Evolutionary conservation across 1,139 yeast species (phyloP).

Genomic region (Taiozyma sp.): DNA sequence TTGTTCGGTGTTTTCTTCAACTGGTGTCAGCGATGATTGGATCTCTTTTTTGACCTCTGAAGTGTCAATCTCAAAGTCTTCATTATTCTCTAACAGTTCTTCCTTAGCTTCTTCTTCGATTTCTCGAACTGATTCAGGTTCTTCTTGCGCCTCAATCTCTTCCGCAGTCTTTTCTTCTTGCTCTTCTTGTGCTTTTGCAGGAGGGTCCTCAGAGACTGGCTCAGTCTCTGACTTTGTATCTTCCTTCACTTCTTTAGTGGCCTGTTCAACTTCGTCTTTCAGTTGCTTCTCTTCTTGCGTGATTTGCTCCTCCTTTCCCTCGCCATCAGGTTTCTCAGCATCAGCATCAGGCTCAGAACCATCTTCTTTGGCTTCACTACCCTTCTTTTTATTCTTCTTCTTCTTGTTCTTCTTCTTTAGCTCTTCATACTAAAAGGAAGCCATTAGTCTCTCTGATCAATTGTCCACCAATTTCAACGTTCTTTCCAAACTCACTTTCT

Average conservation of each 20-base stretch:
- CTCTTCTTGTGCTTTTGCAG: constrained; percentile 2
- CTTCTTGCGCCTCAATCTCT: not conserved
- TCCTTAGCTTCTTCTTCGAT: not conserved
- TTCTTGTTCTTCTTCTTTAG: constrained; percentile 56
- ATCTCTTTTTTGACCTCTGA: not conserved
- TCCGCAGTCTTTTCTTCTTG: constrained; percentile 5
- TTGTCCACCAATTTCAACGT: too few relatives aligned
- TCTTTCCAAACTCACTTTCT: constrained; percentile 35
- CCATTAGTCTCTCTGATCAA: constrained; percentile 5
- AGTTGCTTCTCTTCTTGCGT: not conserved
- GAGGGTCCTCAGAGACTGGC: not conserved
- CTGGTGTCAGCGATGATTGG: constrained; percentile 1
- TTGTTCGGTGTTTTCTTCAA: constrained; percentile 3
- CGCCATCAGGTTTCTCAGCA: constrained; percentile 1
- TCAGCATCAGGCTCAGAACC: constrained; percentile 7
- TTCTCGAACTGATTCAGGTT: not conserved
- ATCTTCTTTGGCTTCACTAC: constrained; percentile 4
- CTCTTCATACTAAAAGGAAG: constrained; percentile 41
- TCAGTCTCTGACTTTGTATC: constrained; percentile 6
- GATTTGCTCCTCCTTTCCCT: constrained; percentile 6
- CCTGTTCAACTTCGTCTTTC: too few relatives aligned
- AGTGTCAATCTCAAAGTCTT: not conserved
- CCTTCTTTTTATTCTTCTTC: constrained; percentile 34
- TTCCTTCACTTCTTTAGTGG: not conserved
- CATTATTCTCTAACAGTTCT: not conserved